Evolutionary conservation across 192 early-diverging fungal species (phyloP).

Genomic region (Piromyces sp.): DNA sequence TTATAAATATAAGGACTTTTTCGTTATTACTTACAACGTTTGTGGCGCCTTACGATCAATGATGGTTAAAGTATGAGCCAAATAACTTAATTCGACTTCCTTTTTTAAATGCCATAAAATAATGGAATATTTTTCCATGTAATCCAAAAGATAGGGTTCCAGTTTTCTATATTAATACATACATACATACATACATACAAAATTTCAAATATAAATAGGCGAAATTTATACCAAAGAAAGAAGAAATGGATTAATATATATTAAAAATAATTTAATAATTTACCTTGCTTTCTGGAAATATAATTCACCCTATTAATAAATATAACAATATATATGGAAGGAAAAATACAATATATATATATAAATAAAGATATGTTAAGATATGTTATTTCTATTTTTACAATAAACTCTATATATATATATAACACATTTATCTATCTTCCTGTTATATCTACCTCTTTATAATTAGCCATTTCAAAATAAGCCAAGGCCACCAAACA

Average conservation of each 20-base stretch:
- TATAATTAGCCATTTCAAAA: constrained; percentile 8
- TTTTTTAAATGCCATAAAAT: constrained; percentile 68
- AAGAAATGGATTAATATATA: constrained; percentile 23
- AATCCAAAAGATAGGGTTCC: constrained; percentile 52
- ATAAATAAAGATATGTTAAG: too few species aligned
- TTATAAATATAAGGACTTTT: too few species aligned
- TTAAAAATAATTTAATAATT: too few species aligned
- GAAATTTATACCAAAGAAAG: too few species aligned
- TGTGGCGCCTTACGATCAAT: constrained; percentile 47
- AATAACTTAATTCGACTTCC: constrained; percentile 46
- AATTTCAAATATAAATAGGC: too few species aligned
- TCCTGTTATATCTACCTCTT: constrained; percentile 13
- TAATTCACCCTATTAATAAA: neutral
- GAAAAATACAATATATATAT: neutral
- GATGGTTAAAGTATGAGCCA: constrained; percentile 58
- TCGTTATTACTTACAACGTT: constrained; percentile 66
- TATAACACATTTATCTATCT: too few species aligned
- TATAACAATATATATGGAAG: too few species aligned
- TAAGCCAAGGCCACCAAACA: neutral
- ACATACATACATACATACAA: too few species aligned
- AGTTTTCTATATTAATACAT: constrained; percentile 21
- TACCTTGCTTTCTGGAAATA: constrained; percentile 6
- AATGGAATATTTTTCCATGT: constrained; percentile 74
- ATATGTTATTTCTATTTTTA: too few species aligned
- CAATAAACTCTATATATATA: too few species aligned